Conservation (phyloP, 345 rosid genomes). For the Durio zibethinus region DNA sequence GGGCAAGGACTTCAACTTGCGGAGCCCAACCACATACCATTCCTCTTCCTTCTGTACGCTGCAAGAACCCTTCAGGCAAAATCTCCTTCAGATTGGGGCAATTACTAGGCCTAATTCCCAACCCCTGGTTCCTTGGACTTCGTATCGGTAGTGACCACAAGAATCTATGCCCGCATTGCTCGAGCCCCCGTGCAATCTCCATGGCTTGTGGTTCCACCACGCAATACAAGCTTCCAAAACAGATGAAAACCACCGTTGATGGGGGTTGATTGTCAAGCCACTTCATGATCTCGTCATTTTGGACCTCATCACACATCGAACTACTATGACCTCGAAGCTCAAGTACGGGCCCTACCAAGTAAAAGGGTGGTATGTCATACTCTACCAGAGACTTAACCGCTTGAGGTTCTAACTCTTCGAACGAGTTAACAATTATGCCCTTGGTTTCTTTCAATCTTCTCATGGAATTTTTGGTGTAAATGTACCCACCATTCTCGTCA, state of each 20-base stretch:
- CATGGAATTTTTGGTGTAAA: constrained; percentile 24
- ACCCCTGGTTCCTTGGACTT: constrained; percentile 15
- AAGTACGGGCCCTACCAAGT: constrained; percentile 40
- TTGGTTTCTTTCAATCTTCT: constrained; percentile 28
- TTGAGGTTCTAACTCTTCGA: constrained; percentile 20
- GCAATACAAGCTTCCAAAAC: constrained; percentile 53
- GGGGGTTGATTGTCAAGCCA: constrained; percentile 50
- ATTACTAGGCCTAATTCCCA: too few species aligned
- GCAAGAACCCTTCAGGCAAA: too few species aligned
- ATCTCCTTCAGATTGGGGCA: too few species aligned
- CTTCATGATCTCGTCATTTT: constrained; percentile 18
- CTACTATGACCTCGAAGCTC: constrained; percentile 20
- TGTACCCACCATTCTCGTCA: constrained; percentile 28
- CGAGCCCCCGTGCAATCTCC: constrained; percentile 39
- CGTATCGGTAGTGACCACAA: constrained; percentile 29
- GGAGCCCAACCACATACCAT: too few species aligned
- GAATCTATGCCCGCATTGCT: constrained; percentile 29
- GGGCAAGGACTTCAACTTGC: too few species aligned
- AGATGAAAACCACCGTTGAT: constrained; percentile 40
- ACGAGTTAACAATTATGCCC: constrained; percentile 32
- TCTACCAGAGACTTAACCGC: constrained; percentile 27
- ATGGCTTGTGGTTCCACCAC: constrained; percentile 30
- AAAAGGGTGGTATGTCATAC: constrained; percentile 20
- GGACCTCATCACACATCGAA: constrained; percentile 22
- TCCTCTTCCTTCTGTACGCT: too few species aligned